A percentile compares a stretch with the other conserved stretches of the same genome.
Evolutionary conservation across 75 land plant genomes (phyloP).

Genomic region (Sequoiadendron giganteum): DNA sequence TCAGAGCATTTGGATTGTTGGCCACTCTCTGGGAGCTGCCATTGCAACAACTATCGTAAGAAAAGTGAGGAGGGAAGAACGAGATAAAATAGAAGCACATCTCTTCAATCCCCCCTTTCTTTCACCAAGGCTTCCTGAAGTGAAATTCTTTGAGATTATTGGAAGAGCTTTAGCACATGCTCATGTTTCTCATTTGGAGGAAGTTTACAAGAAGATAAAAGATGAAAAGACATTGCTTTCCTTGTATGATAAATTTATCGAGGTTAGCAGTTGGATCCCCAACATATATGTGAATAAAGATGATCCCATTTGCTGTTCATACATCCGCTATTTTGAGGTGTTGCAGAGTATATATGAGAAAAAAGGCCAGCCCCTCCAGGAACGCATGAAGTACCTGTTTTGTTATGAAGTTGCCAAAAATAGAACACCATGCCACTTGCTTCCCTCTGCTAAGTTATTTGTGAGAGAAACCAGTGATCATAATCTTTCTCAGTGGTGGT

Average conservation of each 20-base stretch:
- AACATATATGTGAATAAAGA: neutral
- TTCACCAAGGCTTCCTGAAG: neutral
- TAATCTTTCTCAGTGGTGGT: no score
- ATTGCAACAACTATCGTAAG: neutral
- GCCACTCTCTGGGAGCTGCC: neutral
- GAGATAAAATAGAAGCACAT: neutral
- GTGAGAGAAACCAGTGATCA: no score
- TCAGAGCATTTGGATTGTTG: neutral
- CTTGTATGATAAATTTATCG: neutral
- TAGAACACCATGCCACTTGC: no score
- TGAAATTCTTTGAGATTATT: neutral
- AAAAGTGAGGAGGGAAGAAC: neutral
- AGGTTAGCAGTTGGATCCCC: neutral
- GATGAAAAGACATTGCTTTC: neutral
- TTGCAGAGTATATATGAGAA: no score
- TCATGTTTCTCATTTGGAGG: neutral
- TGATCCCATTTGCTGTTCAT: neutral
- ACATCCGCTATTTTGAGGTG: neutral
- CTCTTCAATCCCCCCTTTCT: neutral
- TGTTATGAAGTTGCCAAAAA: no score
- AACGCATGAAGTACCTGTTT: no score
- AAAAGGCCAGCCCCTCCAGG: no score
- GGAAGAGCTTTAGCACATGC: neutral
- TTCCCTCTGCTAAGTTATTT: no score
- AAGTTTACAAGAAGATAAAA: neutral